Evolutionary conservation across 352 stramenopile species (phyloP).

Genomic region (Phytophthora sojae): DNA sequence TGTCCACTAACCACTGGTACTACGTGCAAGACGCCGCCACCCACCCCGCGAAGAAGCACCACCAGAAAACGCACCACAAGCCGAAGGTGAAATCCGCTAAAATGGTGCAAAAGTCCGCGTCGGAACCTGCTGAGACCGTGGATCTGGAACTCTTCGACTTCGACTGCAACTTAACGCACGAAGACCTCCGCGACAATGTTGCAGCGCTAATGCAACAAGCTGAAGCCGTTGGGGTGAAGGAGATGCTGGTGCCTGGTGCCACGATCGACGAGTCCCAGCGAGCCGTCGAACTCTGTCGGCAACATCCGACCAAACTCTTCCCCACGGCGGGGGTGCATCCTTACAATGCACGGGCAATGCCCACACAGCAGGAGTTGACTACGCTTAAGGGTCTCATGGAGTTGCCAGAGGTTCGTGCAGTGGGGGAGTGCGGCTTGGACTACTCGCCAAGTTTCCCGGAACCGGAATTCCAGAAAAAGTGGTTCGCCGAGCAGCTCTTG

Average conservation of each 20-base stretch:
- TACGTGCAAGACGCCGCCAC: conserved; percentile 27
- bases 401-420: conserved; percentile 48
- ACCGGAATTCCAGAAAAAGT: conserved; percentile 54
- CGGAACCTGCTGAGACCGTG: background rate
- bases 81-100: conserved; percentile 1
- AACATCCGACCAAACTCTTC: conserved; percentile 64
- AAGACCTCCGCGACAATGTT: conserved; percentile 58
- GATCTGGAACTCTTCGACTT: conserved; percentile 73
- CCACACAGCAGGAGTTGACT: conserved; percentile 42
- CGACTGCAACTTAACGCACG: conserved; percentile 85
- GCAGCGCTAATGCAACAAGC: conserved; percentile 48
- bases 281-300: conserved; percentile 63
- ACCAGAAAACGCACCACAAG: conserved; percentile 25
- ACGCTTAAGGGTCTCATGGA: conserved; percentile 43
- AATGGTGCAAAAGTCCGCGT: conserved; percentile 11
- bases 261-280: conserved; percentile 72
- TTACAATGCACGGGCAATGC: conserved; percentile 66
- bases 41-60: conserved; percentile 15
- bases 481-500: conserved; percentile 71
- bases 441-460: conserved; percentile 73
- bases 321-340: conserved; percentile 82
- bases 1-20: conserved; percentile 41
- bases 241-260: conserved; percentile 81
- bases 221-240: conserved; percentile 50
- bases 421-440: conserved; percentile 87